Percentiles rank a stretch among this genome's conserved stretches.
Conservation (phyloP, 2,329 filamentous ascomycete genomes). For the Cryphonectria naterciae region DNA sequence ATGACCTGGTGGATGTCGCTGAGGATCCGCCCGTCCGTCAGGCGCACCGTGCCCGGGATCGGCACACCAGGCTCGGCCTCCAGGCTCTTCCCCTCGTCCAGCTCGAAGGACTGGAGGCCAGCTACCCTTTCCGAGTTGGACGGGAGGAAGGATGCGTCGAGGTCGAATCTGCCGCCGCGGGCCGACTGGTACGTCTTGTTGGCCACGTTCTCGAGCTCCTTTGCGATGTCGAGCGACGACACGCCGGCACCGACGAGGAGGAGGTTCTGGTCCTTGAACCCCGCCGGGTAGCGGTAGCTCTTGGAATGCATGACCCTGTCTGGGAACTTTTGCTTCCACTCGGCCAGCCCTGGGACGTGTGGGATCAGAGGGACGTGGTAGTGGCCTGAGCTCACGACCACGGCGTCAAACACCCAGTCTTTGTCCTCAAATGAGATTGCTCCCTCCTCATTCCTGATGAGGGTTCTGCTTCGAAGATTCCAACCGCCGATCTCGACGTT, state of each 20-base stretch:
- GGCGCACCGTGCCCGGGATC: constrained; percentile 54
- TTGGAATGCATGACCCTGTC: constrained; percentile 69
- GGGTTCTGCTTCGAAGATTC: constrained; percentile 53
- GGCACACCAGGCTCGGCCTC: constrained; percentile 32
- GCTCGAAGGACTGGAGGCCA: constrained; percentile 51
- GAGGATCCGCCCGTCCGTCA: constrained; percentile 58
- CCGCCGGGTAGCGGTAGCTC: constrained; percentile 66
- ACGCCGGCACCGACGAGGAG: constrained; percentile 59
- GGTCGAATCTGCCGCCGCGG: constrained; percentile 63
- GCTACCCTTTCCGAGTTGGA: constrained; percentile 55
- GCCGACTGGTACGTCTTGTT: constrained; percentile 54
- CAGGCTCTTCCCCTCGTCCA: constrained; percentile 38
- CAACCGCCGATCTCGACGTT: constrained; percentile 44
- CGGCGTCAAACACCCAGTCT: constrained; percentile 59
- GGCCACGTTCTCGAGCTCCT: constrained; percentile 43
- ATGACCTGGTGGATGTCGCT: constrained; percentile 64
- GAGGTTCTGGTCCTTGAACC: constrained; percentile 54
- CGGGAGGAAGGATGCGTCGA: constrained; percentile 58
- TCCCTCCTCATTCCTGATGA: constrained; percentile 37
- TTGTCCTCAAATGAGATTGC: constrained; percentile 37
- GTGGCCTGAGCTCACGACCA: constrained; percentile 70
- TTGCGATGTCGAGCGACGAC: constrained; percentile 48
- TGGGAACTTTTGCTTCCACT: constrained; percentile 60
- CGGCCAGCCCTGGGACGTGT: constrained; percentile 58
- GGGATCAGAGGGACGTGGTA: constrained; percentile 68